Evolutionary conservation across 1,284 basidiomycete genomes (phyloP).

Genomic region (Rhodotorula glutinis): DNA sequence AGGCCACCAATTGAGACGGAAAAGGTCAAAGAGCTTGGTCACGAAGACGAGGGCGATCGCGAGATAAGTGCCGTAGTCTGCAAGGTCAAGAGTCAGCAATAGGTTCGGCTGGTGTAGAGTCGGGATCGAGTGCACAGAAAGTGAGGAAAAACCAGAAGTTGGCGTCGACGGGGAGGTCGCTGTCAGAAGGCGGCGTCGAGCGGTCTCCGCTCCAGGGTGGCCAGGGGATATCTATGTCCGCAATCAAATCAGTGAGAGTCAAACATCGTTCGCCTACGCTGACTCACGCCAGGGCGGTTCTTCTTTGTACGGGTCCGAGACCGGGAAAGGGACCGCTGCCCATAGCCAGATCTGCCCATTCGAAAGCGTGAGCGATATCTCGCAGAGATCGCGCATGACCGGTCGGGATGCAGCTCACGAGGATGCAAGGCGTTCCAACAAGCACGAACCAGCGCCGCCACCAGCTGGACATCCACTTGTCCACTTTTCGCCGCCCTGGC

Average conservation of each 20-base stretch:
- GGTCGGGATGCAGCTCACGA: constrained; percentile 45
- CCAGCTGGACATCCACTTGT: constrained; percentile 53
- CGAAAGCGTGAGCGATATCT: neutral
- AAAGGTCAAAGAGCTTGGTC: constrained; percentile 58
- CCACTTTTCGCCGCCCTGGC: constrained; percentile 51
- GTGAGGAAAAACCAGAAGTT: constrained; percentile 55
- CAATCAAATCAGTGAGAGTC: neutral
- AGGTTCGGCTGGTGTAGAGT: rapidly evolving
- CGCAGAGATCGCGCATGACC: neutral
- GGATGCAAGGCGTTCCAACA: constrained; percentile 52
- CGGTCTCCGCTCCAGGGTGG: neutral
- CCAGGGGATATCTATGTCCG: constrained; percentile 13
- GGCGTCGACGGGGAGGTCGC: constrained; percentile 49
- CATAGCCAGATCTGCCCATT: constrained; percentile 53
- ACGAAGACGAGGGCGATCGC: constrained; percentile 56
- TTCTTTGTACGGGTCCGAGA: constrained; percentile 51
- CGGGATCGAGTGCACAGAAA: constrained; percentile 44
- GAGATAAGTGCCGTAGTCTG: constrained; percentile 50
- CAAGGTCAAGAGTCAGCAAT: neutral
- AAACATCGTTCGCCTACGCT: neutral
- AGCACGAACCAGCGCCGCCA: constrained; percentile 55
- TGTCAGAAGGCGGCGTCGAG: neutral
- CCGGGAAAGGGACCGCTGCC: constrained; percentile 57
- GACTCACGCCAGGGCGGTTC: constrained; percentile 44
- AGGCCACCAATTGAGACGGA: constrained; percentile 52